Base-by-base conservation (phyloP, 2,329 filamentous ascomycete species). In the Hyphodiscus sp. region DNA sequence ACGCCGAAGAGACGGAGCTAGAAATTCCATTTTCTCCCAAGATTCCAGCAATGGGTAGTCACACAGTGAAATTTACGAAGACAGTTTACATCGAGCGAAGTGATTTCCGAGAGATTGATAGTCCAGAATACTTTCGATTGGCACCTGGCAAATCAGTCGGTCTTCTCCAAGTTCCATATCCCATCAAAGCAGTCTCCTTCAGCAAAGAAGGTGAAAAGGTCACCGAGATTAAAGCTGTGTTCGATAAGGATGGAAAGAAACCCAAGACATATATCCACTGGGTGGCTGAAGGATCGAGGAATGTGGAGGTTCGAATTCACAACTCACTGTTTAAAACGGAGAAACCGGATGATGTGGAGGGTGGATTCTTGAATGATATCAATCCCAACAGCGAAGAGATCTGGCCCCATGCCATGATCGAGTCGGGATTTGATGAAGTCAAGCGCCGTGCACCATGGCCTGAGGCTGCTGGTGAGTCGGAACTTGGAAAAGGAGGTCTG, bases 191-290 rank as follows among this genome's bases (percentile, higher is more conserved):
- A 0, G 80, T 79, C 0, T 81, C 81, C 1, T 90, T 87, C 71
- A 89, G 85, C 60, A 86, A 89, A 59, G 73, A 79, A 48, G 68
- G 73, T 1, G 81, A 79, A 2, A 77, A 78, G 54, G 79, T 92
- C 44, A 84, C 75, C 1, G 79, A 83, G 60, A 80, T 92, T 55
- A 76, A 78, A 30, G 87, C 86, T 15, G 76, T 78, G 19, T 84
- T 84, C 51, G 86, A 89, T 57, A 87, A 86, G 55, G 86, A 89
- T 56, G 81, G 78, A 18, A 83, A 85, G 66, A 81, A 83, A 63
- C 82, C 86, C 43, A 92, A 95, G 73, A 85, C 90, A 1, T 89
- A 83, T 67, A 95, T 96, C 68, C 91, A 96, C 67, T 96, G 92
- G 92, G 88, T 96, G 6, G 82, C 84, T 5, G 81, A 83, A 41